Conservation (phyloP, 2,329 filamentous ascomycete species). For the Venturia oleaginea region DNA sequence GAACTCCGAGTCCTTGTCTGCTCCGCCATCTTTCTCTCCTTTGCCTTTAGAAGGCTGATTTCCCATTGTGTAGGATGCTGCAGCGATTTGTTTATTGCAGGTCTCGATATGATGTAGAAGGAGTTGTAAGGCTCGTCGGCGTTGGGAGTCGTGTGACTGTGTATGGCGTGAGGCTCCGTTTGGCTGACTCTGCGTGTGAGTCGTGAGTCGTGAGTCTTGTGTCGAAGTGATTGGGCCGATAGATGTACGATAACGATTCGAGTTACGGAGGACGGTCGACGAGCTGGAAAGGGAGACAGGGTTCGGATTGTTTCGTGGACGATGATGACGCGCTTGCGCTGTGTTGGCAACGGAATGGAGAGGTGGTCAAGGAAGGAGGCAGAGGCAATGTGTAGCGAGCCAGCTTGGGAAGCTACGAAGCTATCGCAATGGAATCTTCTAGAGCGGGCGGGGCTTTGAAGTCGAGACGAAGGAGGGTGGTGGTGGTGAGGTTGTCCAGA, state of each 20-base stretch:
- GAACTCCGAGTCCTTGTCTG: constrained; percentile 43
- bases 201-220: not conserved
- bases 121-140: not conserved
- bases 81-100: not conserved
- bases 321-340: not conserved
- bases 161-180: not conserved
- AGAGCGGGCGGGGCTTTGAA: not conserved
- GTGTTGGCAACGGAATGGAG: not conserved
- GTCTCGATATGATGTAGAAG: not conserved
- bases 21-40: not conserved
- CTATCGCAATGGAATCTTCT: not conserved
- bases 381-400: not conserved
- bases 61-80: constrained; percentile 5
- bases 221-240: not conserved
- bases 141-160: not conserved
- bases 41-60: constrained; percentile 12
- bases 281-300: not conserved
- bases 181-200: not conserved
- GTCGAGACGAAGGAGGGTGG: not conserved
- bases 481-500: not conserved
- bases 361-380: not conserved
- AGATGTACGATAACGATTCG: not conserved
- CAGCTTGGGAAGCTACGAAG: constrained; percentile 8
- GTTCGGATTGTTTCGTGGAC: not conserved
- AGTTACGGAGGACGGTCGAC: not conserved